Percentiles rank a stretch among this genome's conserved stretches.
Evolutionary conservation across 106 monocot genomes (phyloP).

Genomic region (Allium sativum): DNA sequence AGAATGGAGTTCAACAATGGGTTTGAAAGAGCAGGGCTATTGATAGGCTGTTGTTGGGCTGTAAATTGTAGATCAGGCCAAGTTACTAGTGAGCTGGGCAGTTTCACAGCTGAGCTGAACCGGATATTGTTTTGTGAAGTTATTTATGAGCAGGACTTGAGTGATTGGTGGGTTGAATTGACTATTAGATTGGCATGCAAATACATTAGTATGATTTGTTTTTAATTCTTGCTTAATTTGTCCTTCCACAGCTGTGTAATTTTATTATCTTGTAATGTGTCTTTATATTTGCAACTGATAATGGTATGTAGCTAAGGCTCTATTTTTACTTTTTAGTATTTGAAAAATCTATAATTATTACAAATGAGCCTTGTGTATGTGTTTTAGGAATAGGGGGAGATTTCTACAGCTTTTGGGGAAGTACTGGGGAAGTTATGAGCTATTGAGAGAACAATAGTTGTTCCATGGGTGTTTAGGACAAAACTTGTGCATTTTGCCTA

Average conservation of each 20-base stretch:
- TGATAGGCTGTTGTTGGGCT: no score
- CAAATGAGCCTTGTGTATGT: background rate
- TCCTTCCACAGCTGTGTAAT: constrained; percentile 33
- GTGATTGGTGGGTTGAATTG: constrained; percentile 65
- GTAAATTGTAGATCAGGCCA: no score
- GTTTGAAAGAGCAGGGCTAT: no score
- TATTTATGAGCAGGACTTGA: constrained; percentile 54
- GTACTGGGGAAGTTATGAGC: constrained; percentile 75
- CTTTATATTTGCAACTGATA: background rate
- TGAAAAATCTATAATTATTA: background rate
- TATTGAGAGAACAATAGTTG: constrained; percentile 45
- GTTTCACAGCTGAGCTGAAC: constrained; percentile 31
- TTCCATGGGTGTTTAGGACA: constrained; percentile 56
- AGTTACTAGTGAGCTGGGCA: no score
- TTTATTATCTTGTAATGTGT: background rate
- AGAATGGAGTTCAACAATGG: no score
- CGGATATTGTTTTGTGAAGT: constrained; percentile 17
- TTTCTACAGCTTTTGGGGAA: constrained; percentile 92
- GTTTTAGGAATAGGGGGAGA: constrained; percentile 53
- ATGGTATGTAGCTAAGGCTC: background rate
- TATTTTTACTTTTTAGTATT: background rate
- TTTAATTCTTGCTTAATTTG: constrained; percentile 27
- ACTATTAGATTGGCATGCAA: constrained; percentile 30
- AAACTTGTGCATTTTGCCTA: constrained; percentile 79
- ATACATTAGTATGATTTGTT: constrained; percentile 33